These are phyloP conservation scores for Hypoxylon sp. DNA, from an alignment of 2,329 filamentous ascomycete genomes.

Conservation along the genomic window DNA sequence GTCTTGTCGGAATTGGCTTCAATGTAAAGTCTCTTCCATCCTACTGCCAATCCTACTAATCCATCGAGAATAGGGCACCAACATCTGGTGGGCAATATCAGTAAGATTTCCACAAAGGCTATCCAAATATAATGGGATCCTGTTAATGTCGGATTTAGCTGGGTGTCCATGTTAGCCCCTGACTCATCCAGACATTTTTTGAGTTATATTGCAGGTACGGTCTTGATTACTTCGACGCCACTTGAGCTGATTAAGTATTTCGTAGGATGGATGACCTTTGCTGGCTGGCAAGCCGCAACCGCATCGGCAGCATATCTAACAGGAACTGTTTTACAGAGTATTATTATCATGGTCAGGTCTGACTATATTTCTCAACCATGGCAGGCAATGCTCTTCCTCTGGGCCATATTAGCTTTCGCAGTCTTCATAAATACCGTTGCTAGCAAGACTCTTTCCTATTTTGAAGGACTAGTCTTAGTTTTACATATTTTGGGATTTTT, in stretches of 20 bases:
- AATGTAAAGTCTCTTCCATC: neutral
- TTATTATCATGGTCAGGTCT: neutral
- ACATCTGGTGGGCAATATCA: constrained; percentile 16
- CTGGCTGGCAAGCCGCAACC: constrained; percentile 13
- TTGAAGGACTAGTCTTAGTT: constrained; percentile 3
- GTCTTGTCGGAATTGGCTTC: constrained; percentile 15
- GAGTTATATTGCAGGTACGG: constrained; percentile 10
- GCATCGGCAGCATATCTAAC: constrained; percentile 11
- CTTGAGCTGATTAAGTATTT: neutral
- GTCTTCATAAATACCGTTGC: constrained; percentile 10
- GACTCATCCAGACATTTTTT: constrained; percentile 6
- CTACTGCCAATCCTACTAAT: neutral
- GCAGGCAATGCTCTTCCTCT: constrained; percentile 17
- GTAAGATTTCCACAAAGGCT: neutral
- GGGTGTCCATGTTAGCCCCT: constrained; percentile 18
- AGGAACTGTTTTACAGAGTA: constrained; percentile 4
- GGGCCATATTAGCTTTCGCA: constrained; percentile 10
- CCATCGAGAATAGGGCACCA: constrained; percentile 2
- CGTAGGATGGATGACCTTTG: constrained; percentile 8
- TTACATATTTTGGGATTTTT: constrained; percentile 16
- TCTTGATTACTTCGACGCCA: neutral
- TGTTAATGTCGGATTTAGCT: neutral
- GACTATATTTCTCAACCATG: constrained; percentile 11
- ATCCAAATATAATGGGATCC: too few species aligned
- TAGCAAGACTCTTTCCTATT: constrained; percentile 5